phyloP scores from a whole-genome alignment of 805 yeast species.

The Pichia ethanolica region DNA sequence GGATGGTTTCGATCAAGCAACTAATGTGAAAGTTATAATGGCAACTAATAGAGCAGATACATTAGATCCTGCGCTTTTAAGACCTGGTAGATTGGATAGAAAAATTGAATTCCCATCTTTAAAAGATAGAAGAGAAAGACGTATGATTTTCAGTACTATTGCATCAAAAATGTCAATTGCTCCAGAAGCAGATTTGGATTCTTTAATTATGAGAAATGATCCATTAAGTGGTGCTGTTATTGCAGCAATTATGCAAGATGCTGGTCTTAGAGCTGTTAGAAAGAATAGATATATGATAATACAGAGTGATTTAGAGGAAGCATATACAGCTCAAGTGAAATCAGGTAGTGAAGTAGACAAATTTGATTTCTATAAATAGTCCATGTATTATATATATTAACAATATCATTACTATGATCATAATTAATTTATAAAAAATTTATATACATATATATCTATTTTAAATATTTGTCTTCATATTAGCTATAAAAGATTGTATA shows the following conservation, averaged over 20 bases:
- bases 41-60: conserved; percentile 99
- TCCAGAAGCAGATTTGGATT: conserved; percentile 95
- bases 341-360: conserved; percentile 92
- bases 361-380: conserved; percentile 89
- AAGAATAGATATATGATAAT: conserved; percentile 95
- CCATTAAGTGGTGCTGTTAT: conserved; percentile 95
- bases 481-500: conserved; percentile 31
- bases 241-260: conserved; percentile 99
- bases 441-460: background rate
- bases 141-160: conserved; percentile 90
- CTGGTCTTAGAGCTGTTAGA: conserved; percentile 97
- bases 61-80: conserved; percentile 92
- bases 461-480: background rate
- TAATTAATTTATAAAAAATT: background rate
- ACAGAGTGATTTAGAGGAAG: conserved; percentile 95
- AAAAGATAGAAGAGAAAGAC: conserved; percentile 95
- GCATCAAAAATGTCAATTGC: conserved; percentile 97
- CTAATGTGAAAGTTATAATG: conserved; percentile 97
- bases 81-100: conserved; percentile 98
- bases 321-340: conserved; percentile 94
- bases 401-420: too few relatives aligned
- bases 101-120: conserved; percentile 95
- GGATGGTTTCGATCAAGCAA: conserved; percentile 97
- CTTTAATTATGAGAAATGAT: conserved; percentile 90
- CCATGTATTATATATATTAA: too few relatives aligned